Percentiles rank a stretch among this genome's conserved stretches.
Conservation (phyloP, 345 rosid species). For the Sonneratia caseolaris region DNA sequence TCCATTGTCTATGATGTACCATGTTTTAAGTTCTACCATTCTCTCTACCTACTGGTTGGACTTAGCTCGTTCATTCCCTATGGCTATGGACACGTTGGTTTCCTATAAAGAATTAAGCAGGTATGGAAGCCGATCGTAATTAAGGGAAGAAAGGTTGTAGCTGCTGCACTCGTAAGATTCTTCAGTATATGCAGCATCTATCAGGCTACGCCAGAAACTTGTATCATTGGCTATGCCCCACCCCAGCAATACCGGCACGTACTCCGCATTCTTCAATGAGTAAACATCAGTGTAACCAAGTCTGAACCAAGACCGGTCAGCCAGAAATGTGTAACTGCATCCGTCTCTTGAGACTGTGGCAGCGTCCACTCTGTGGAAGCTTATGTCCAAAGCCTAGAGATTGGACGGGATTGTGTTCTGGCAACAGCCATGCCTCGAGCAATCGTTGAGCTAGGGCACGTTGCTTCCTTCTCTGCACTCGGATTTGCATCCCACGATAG, state of each 20-base stretch:
- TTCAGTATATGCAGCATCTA: no score
- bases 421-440: constrained; percentile 3
- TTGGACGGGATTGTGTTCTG: not conserved
- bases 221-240: constrained; percentile 8
- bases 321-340: constrained; percentile 10
- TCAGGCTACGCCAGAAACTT: not conserved
- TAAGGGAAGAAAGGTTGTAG: no score
- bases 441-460: not conserved
- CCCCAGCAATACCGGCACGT: constrained; percentile 2
- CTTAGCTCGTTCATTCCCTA: no score
- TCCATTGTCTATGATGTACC: no score
- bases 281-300: not conserved
- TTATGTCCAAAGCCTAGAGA: constrained; percentile 3
- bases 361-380: not conserved
- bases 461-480: not conserved
- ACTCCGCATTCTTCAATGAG: not conserved
- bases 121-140: no score
- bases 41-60: no score
- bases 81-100: no score
- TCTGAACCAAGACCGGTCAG: not conserved
- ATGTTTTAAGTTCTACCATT: no score
- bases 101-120: no score
- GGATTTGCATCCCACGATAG: not conserved
- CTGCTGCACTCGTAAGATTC: not conserved
- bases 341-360: not conserved